Base-by-base conservation (phyloP, 2,329 filamentous ascomycete species). In the Rugonectria rugulosa region DNA sequence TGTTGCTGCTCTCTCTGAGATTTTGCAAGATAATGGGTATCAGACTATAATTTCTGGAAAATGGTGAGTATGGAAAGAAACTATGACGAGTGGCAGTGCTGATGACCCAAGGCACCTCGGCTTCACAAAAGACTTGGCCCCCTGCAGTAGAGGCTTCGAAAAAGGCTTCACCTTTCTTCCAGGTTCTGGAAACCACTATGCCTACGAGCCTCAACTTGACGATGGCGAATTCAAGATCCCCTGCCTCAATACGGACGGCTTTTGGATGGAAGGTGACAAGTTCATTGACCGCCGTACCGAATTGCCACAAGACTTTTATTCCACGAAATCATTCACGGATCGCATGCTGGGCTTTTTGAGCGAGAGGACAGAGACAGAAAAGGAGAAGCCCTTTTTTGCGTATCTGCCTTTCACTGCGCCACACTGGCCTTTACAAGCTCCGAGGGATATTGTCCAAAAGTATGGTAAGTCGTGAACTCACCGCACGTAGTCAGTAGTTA, bases 141-240 rank as follows among this genome's bases (percentile, higher is more conserved):
- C 60, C 2, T 44, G 53, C n/a, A 46, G 44, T 2, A 53, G 61
- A 38, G 77, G 77, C 8, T 79, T 80, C 48, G 72, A 77, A 44
- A 71, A 72, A 24, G 72, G 68, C 36, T 78, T 77, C 53, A 72
- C 72, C 10, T 76, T 77, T 53, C 66, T 79, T 7, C 73, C 77
- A 5, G 76, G 75, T 5, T 75, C 72, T 52, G 70, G 69, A 17
- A 85, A 85, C 53, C 81, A 85, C 62, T 84, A 82, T 59, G 81
- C 76, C 27, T 84, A 77, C 57, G 81, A 83, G 64, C 82, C 79
- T 21, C 66, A 69, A 29, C 50, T 66, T 8, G 61, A 68, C 12
- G 56, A 66, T 12, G 43, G 50, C 12, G 50, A 45, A 41, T 57
- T 10, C 7, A 43, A 24, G 27, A 23, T 32, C 45, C 53, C 24